A percentile compares a stretch with the other conserved stretches of the same genome.
Evolutionary conservation across 1,284 basidiomycete genomes (phyloP).

Genomic region (Anthracocystis setariae): DNA sequence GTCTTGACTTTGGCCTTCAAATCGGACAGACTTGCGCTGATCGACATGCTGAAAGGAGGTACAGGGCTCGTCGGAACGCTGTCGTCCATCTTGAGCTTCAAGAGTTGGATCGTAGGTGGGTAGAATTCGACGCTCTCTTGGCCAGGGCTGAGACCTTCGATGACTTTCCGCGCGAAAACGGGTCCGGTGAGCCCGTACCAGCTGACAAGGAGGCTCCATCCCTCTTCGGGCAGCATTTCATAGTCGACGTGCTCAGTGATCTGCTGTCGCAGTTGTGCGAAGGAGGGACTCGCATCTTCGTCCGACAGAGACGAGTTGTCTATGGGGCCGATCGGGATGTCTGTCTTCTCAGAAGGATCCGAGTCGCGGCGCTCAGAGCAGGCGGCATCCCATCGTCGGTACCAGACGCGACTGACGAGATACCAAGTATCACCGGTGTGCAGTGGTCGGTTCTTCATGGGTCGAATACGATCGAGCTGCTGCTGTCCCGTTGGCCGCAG

Average conservation of each 20-base stretch:
- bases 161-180: conserved; percentile 76
- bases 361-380: conserved; percentile 77
- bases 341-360: conserved; percentile 74
- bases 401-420: conserved; percentile 78
- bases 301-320: conserved; percentile 78
- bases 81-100: conserved; percentile 68
- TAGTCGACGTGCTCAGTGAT: conserved; percentile 79
- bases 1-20: conserved; percentile 55
- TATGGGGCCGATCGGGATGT: conserved; percentile 75
- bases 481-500: conserved; percentile 33
- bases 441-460: conserved; percentile 69
- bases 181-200: conserved; percentile 78
- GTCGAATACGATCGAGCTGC: conserved; percentile 34
- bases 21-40: conserved; percentile 49
- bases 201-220: conserved; percentile 76
- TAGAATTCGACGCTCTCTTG: conserved; percentile 79
- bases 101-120: conserved; percentile 77
- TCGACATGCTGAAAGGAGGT: conserved; percentile 47
- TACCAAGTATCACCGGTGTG: conserved; percentile 78
- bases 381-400: conserved; percentile 77
- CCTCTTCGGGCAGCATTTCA: conserved; percentile 78
- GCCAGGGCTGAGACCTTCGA: conserved; percentile 68
- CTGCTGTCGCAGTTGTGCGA: conserved; percentile 57
- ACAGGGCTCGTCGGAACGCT: conserved; percentile 53
- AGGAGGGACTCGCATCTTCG: conserved; percentile 20